phyloP scores from a whole-genome alignment of 2,329 filamentous ascomycete genomes.

The Sarocladium oryzae region DNA sequence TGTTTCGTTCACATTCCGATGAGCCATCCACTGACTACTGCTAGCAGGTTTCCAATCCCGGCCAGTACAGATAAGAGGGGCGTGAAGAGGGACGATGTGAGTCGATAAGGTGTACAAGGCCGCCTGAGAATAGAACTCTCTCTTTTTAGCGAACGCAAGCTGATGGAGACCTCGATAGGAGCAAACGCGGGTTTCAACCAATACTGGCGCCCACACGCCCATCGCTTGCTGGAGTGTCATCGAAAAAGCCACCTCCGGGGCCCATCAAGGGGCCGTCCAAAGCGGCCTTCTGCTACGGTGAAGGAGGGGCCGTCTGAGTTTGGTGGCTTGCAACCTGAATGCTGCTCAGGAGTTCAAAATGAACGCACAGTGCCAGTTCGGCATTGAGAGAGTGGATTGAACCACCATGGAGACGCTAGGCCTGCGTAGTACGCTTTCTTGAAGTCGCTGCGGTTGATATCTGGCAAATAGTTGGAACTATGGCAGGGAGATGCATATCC shows the following conservation, averaged over 20 bases:
- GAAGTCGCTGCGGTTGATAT: background rate
- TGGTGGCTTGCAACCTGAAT: background rate
- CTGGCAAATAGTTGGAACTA: background rate
- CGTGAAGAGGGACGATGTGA: background rate
- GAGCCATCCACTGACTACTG: too few species aligned
- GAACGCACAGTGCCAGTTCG: background rate
- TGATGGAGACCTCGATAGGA: conserved; percentile 1
- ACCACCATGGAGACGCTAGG: background rate
- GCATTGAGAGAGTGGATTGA: background rate
- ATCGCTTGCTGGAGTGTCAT: background rate
- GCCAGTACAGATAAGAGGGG: background rate
- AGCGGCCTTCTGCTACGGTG: background rate
- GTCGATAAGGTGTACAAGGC: background rate
- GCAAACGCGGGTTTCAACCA: conserved; percentile 1
- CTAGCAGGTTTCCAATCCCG: background rate
- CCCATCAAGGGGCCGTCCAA: background rate
- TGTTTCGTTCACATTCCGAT: background rate
- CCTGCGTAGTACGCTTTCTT: background rate
- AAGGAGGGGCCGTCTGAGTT: background rate
- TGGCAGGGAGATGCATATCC: conserved; percentile 5
- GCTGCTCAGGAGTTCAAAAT: background rate
- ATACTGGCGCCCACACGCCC: background rate
- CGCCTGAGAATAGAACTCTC: background rate
- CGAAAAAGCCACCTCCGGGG: background rate
- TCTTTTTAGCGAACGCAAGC: background rate